Base-by-base conservation (phyloP, 2,329 filamentous ascomycete genomes). In the Calycina herbarum region DNA sequence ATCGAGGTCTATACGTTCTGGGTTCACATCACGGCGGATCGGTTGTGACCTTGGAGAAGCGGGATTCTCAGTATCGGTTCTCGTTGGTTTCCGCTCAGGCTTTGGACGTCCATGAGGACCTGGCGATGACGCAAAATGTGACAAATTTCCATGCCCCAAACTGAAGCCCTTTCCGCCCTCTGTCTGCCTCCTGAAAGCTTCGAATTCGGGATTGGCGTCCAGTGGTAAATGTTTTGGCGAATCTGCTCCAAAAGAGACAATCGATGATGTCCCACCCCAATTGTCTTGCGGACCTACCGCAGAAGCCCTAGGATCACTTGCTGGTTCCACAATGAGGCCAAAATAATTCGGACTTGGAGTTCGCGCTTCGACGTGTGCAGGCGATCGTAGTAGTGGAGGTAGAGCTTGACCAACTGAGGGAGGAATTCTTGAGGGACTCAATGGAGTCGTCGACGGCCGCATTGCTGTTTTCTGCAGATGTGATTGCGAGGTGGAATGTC, bases 291-390 rank as follows among this genome's bases (percentile, higher is more conserved):
- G 83, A 68, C 90, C 82, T 40, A 82, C 82, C 4, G 83, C 85
- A 2, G 89, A 89, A 62, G 89, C 88, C 67, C 88, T 84, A 29
- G 85, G 82, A 67, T 91, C 87, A 64, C 79, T 82, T 57, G 80
- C 78, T 24, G 86, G 77, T 66, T 93, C 88, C 68, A 92, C 80
- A 35, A 88, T 82, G 66, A 96, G 86, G 64, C 91, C 91, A 76
- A 97, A 97, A 78, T 97, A 97, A 76, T 94, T 96, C 13, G 93
- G 92, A 75, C 92, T 94, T 10, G 87, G 80, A 0, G 84, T 79
- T 68, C 82, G 80, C 35, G 65, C 70, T 24, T 71, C 71, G n/a
- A 40, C 62, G 17, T 69, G 67, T 24, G 48, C 69, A 29, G 75
- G 74, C 5, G 74, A 73, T 66, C 71, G 70, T 33, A 73, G 59